Evolutionary conservation across 2,329 filamentous ascomycete species (phyloP).

Genomic region (Sphaerostilbella broomeana): DNA sequence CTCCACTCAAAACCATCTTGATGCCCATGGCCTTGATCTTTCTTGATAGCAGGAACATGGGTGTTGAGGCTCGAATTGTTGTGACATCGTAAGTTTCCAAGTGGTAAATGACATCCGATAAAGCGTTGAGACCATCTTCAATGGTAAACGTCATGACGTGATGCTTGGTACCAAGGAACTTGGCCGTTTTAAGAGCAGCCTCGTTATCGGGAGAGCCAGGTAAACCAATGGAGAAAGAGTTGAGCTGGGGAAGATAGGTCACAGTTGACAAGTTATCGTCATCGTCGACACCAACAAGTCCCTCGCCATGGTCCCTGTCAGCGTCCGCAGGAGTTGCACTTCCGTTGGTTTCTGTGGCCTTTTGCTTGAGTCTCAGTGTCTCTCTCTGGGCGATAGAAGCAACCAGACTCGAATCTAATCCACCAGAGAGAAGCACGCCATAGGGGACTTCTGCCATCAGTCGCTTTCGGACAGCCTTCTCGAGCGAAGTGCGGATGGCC

Average conservation of each 20-base stretch:
- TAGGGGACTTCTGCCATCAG: slow-evolving; percentile 99
- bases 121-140: slow-evolving; percentile 91
- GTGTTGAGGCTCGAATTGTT: slow-evolving; percentile 94
- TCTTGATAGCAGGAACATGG: slow-evolving; percentile 94
- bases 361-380: slow-evolving; percentile 68
- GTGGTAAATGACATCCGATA: slow-evolving; percentile 97
- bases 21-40: slow-evolving; percentile 99
- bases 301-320: slow-evolving; percentile 56
- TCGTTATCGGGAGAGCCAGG: slow-evolving; percentile 87
- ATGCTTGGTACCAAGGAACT: slow-evolving; percentile 96
- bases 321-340: slow-evolving; percentile 30
- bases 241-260: slow-evolving; percentile 87
- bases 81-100: slow-evolving; percentile 97
- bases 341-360: slow-evolving; percentile 45
- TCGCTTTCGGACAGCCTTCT: slow-evolving; percentile 89
- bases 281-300: slow-evolving; percentile 90
- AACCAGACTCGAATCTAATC: slow-evolving; percentile 90
- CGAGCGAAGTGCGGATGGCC: slow-evolving; percentile 71
- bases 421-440: slow-evolving; percentile 89
- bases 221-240: slow-evolving; percentile 97
- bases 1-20: slow-evolving; percentile 98
- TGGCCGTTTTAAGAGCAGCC: slow-evolving; percentile 86
- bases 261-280: slow-evolving; percentile 83
- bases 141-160: slow-evolving; percentile 98
- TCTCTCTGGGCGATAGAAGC: slow-evolving; percentile 94